Percentiles rank a stretch among this genome's conserved stretches.
phyloP scores from a whole-genome alignment of 805 yeast genomes.

The Yamadazyma kitorensis region DNA sequence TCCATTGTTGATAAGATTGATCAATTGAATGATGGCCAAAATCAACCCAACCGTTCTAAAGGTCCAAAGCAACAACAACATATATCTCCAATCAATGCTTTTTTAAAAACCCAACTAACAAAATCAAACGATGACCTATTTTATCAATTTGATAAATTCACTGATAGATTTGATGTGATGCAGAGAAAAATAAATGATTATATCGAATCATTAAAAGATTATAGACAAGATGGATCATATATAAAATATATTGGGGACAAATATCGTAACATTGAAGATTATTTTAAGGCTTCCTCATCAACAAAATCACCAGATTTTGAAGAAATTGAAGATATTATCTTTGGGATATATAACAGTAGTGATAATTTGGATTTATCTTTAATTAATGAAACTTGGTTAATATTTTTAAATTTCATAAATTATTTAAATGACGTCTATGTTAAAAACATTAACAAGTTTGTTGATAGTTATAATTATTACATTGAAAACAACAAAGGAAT shows the following conservation, averaged over 20 bases:
- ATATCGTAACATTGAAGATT: slow-evolving; percentile 34
- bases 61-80: slow-evolving; percentile 16
- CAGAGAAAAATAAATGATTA: slow-evolving; percentile 37
- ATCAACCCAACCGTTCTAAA: slow-evolving; percentile 9
- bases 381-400: slow-evolving; percentile 43
- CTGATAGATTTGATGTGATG: slow-evolving; percentile 33
- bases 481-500: slow-evolving; percentile 21
- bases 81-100: slow-evolving; percentile 26
- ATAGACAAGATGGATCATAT: slow-evolving; percentile 33
- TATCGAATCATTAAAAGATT: slow-evolving; percentile 27
- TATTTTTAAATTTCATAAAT: slow-evolving; percentile 32
- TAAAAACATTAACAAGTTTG: slow-evolving; percentile 30
- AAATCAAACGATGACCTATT: slow-evolving; percentile 30
- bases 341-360: slow-evolving; percentile 33
- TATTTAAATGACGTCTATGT: slow-evolving; percentile 31
- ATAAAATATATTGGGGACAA: slow-evolving; percentile 38
- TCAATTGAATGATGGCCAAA: slow-evolving; percentile 25
- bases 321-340: slow-evolving; percentile 25
- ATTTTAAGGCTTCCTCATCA: slow-evolving; percentile 27
- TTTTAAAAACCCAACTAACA: slow-evolving; percentile 31
- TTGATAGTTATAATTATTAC: slow-evolving; percentile 37
- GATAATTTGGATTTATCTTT: slow-evolving; percentile 41
- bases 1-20: slow-evolving; percentile 39
- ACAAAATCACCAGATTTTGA: slow-evolving; percentile 18
- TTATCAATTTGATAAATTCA: slow-evolving; percentile 35